Conservation (phyloP, 352 stramenopile genomes). For the Globisporangium mamillatum region DNA sequence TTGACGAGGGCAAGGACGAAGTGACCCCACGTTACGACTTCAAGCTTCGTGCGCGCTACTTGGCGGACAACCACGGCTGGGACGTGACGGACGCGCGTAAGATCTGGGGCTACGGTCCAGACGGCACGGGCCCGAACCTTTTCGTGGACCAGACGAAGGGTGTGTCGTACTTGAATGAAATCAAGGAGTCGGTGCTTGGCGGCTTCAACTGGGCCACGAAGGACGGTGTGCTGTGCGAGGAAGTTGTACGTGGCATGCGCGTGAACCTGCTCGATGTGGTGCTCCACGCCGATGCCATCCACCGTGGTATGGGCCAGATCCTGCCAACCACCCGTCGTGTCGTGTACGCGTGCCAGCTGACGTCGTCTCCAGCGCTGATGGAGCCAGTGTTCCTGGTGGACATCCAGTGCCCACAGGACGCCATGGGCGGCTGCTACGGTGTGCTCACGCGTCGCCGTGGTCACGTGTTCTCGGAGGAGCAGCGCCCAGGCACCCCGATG, state of each 20-base stretch:
- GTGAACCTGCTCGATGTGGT: slow-evolving; percentile 99
- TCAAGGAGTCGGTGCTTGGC: slow-evolving; percentile 98
- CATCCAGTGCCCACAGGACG: slow-evolving; percentile 98
- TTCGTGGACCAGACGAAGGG: slow-evolving; percentile 99
- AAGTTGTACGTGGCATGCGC: slow-evolving; percentile 95
- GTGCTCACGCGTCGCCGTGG: slow-evolving; percentile 98
- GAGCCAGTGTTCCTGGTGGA: slow-evolving; percentile 99
- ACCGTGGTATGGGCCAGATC: slow-evolving; percentile 99
- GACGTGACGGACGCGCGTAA: slow-evolving; percentile 98
- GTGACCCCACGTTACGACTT: slow-evolving; percentile 91
- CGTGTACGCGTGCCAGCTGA: slow-evolving; percentile 96
- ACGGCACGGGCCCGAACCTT: slow-evolving; percentile 98
- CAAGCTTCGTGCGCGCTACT: slow-evolving; percentile 96
- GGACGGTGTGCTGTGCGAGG: slow-evolving; percentile 97
- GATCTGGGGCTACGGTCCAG: slow-evolving; percentile 99
- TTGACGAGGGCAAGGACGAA: slow-evolving; percentile 96
- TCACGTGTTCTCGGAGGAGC: slow-evolving; percentile 99
- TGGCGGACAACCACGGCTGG: slow-evolving; percentile 98
- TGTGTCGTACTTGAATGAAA: slow-evolving; percentile 99
- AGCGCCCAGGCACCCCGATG: slow-evolving; percentile 97
- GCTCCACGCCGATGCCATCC: slow-evolving; percentile 99
- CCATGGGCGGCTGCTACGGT: slow-evolving; percentile 99
- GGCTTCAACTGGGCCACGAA: slow-evolving; percentile 99
- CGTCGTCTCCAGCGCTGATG: slow-evolving; percentile 93
- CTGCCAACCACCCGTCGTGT: slow-evolving; percentile 98